Percentiles rank a stretch among this genome's conserved stretches.
phyloP scores from a whole-genome alignment of 129 eudicot genomes.

The Flaveria linearis region DNA sequence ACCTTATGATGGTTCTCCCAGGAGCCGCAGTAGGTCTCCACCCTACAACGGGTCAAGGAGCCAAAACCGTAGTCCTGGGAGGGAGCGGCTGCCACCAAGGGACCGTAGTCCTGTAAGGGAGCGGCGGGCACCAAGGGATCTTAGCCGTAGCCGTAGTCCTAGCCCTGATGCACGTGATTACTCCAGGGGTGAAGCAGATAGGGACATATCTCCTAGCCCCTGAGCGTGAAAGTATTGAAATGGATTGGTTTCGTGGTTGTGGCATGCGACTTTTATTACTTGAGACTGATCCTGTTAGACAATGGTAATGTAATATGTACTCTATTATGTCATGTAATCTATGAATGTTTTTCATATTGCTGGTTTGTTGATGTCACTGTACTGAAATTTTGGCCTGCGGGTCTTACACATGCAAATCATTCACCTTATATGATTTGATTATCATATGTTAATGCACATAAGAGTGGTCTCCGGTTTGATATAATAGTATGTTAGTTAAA shows the following conservation, averaged over 20 bases:
- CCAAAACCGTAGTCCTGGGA: constrained; percentile 39
- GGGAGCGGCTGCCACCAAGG: constrained; percentile 30
- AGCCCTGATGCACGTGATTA: constrained; percentile 47
- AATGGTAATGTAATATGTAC: constrained; percentile 6
- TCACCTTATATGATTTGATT: too few species aligned
- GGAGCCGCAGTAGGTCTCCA: constrained; percentile 52
- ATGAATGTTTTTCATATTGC: constrained; percentile 1
- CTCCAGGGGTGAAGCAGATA: constrained; percentile 31
- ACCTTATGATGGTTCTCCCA: constrained; percentile 43
- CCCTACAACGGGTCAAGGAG: constrained; percentile 46
- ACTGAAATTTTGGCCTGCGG: background rate
- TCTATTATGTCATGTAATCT: background rate
- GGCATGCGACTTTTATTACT: background rate
- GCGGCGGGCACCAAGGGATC: constrained; percentile 41
- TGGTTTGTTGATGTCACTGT: background rate
- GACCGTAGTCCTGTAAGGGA: constrained; percentile 16
- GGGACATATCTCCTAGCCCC: constrained; percentile 54
- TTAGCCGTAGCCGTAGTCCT: constrained; percentile 43
- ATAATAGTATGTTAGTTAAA: too few species aligned
- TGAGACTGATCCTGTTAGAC: background rate
- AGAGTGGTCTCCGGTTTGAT: too few species aligned
- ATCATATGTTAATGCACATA: too few species aligned
- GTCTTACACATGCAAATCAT: too few species aligned
- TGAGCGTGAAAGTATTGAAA: constrained; percentile 24
- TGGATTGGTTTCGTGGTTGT: background rate